Evolutionary conservation across 257 asterid genomes (phyloP).

Genomic region (Plantago major): DNA sequence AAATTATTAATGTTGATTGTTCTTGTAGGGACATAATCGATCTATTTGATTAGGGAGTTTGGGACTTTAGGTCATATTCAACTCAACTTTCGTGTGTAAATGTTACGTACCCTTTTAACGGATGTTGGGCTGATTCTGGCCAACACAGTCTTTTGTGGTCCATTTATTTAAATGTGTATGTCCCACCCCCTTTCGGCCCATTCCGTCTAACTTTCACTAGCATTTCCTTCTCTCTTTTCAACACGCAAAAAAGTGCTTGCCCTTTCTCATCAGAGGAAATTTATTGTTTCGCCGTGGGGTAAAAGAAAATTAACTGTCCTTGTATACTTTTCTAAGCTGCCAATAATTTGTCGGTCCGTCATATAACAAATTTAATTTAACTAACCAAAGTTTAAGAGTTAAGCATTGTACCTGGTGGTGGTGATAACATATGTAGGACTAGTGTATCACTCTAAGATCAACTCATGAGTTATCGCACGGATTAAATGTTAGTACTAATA

Average conservation of each 20-base stretch:
- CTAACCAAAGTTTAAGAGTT: too few species aligned
- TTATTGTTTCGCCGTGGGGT: too few species aligned
- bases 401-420: too few species aligned
- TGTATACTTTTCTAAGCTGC: too few species aligned
- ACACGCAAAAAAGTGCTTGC: slow-evolving; percentile 18
- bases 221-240: neutral
- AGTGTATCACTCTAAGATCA: too few species aligned
- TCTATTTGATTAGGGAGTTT: neutral
- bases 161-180: slow-evolving; percentile 20
- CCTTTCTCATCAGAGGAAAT: slow-evolving; percentile 10
- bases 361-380: too few species aligned
- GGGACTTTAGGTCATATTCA: slow-evolving; percentile 12
- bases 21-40: slow-evolving; percentile 16
- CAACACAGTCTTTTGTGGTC: slow-evolving; percentile 8
- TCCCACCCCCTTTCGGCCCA: slow-evolving; percentile 18
- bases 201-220: neutral
- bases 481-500: too few species aligned
- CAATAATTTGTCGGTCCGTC: too few species aligned
- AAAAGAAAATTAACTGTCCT: too few species aligned
- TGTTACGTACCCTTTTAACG: neutral
- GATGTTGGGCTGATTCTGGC: slow-evolving; percentile 31
- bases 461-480: too few species aligned
- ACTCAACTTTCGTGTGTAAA: slow-evolving; percentile 7
- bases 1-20: neutral
- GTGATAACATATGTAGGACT: too few species aligned